A percentile compares a stretch with the other conserved stretches of the same genome.
Evolutionary conservation across 2,329 filamentous ascomycete genomes (phyloP).

Genomic region (Eutypa lata): DNA sequence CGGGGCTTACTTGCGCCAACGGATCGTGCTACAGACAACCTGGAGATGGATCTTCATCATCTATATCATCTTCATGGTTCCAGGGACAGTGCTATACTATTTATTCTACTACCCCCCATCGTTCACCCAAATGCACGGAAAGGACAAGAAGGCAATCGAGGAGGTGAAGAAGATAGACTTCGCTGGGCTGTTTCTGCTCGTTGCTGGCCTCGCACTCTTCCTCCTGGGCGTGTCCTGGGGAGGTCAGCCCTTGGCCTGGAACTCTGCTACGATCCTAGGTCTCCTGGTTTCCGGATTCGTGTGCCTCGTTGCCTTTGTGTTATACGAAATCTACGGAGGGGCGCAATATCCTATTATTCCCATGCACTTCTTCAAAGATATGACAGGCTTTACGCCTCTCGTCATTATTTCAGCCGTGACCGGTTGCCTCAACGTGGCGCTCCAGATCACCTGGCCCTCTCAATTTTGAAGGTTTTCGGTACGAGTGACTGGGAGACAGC

Average conservation of each 20-base stretch:
- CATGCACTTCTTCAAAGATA: slow-evolving; percentile 30
- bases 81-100: slow-evolving; percentile 10
- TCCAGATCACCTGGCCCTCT: slow-evolving; percentile 29
- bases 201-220: slow-evolving; percentile 23
- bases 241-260: slow-evolving; percentile 12
- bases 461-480: slow-evolving; percentile 21
- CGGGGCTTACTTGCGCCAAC: slow-evolving; percentile 13
- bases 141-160: slow-evolving; percentile 3
- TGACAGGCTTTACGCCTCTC: slow-evolving; percentile 26
- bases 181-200: slow-evolving; percentile 23
- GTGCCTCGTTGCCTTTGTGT: slow-evolving; percentile 18
- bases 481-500: slow-evolving; percentile 19
- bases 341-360: slow-evolving; percentile 20
- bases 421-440: slow-evolving; percentile 23
- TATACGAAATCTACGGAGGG: slow-evolving; percentile 19
- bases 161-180: slow-evolving; percentile 21
- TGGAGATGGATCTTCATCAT: slow-evolving; percentile 23
- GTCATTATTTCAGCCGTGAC: slow-evolving; percentile 25
- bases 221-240: slow-evolving; percentile 28
- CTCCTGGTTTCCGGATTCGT: slow-evolving; percentile 22
- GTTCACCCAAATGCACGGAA: slow-evolving; percentile 18
- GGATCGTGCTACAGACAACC: slow-evolving; percentile 9
- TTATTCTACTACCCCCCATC: slow-evolving; percentile 19
- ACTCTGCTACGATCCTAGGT: slow-evolving; percentile 20
- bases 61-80: slow-evolving; percentile 17